A percentile compares a stretch with the other conserved stretches of the same genome.
Evolutionary conservation across 2,329 filamentous ascomycete genomes (phyloP).

Genomic region (Rasamsonia emersonii): DNA sequence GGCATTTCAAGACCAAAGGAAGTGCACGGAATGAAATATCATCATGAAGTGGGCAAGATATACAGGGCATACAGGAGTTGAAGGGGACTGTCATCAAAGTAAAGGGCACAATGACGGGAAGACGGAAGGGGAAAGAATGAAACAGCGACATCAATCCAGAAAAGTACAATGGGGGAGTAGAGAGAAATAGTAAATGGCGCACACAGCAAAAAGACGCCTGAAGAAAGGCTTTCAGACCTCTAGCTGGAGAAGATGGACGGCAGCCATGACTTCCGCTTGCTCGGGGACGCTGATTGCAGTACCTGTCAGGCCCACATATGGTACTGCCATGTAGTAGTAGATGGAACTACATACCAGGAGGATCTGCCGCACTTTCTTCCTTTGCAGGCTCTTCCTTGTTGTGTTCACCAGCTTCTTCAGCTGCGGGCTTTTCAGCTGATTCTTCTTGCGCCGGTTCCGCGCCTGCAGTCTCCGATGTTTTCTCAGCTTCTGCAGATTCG

Average conservation of each 20-base stretch:
- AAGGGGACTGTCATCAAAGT: too few relatives aligned
- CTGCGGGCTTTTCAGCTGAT: slow-evolving; percentile 7
- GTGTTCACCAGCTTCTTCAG: slow-evolving; percentile 3
- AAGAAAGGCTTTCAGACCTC: too few relatives aligned
- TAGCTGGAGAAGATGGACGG: slow-evolving; percentile 8
- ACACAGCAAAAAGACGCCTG: too few relatives aligned
- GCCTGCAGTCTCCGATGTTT: slow-evolving; percentile 4
- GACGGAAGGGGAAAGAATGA: too few relatives aligned
- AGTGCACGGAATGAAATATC: too few relatives aligned
- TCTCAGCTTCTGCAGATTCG: slow-evolving; percentile 5
- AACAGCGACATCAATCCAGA: too few relatives aligned
- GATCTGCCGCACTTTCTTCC: slow-evolving; percentile 4
- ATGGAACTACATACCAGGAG: slow-evolving; percentile 6
- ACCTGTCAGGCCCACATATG: not conserved
- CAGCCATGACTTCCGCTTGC: slow-evolving; percentile 7
- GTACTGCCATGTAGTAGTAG: slow-evolving; percentile 3
- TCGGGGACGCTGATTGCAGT: slow-evolving; percentile 6
- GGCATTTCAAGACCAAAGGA: too few relatives aligned
- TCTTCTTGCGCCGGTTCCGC: slow-evolving; percentile 5
- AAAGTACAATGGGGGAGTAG: too few relatives aligned
- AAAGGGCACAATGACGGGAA: too few relatives aligned
- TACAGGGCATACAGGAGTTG: too few relatives aligned
- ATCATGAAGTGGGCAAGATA: too few relatives aligned
- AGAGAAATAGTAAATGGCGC: too few relatives aligned
- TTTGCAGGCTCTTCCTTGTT: slow-evolving; percentile 6